Base-by-base conservation (phyloP, 2,329 filamentous ascomycete species). In the Verticillium klebahnii region DNA sequence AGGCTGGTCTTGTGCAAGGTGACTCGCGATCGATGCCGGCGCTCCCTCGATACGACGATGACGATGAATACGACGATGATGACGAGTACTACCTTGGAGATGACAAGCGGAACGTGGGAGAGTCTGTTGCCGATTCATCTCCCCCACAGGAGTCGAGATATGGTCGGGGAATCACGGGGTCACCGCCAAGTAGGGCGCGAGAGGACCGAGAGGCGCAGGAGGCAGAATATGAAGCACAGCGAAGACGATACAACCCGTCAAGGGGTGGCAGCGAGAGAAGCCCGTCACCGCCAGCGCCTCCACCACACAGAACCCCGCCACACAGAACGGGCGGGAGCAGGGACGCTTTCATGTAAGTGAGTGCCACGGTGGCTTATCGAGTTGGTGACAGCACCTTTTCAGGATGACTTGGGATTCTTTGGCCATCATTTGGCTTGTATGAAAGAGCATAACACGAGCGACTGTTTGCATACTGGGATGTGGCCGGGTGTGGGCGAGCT, bases 1-100 rank as follows among this genome's bases (percentile, higher is more conserved):
- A 86, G 19, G 75, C 94, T 7, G 93, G 92, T 0, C 83, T 97
- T 5, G 92, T 96, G n/a, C 89, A 89, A 67, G 89, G 90, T 31
- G 89, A 92, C 70, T 79, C 74, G 8, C 71, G 69, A 25, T 72
- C 73, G 19, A 67, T 71, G 67, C 73, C 77, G 9, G 64, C 69
- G 15, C 66, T 77, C 32, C 75, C 72, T 8, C 71, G 69, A 12
- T 78, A 74, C 59, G 73, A 76, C 40, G 72, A 74, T 39, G 73
- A 73, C 19, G 73, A 76, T 45, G 72, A 74, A 39, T 72, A 73
- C 29, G 67, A 70, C 40, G 68, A 73, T 2, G 72, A 75, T 1
- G 72, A 75, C 7, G 64, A 70, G 1, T 70, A 70, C 32, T 56
- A 50, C 19, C n/a, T 63, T 19, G 68, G 71, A 37, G 71, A 73